Conservation (phyloP, 169 alveolate species). For the Plasmodium berghei region DNA sequence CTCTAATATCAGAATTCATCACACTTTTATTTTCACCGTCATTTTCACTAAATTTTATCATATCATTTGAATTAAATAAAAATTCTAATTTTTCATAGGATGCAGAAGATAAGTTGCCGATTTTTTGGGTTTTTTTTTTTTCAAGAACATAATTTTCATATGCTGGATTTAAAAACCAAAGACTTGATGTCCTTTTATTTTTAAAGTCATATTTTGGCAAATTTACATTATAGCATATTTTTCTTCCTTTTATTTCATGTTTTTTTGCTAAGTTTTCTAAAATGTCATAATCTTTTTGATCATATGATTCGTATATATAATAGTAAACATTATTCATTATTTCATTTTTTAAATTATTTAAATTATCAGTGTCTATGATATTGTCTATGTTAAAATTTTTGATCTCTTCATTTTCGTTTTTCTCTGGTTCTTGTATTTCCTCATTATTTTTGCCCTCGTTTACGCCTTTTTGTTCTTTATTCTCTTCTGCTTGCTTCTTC, state of each 20-base stretch:
- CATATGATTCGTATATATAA: slow-evolving; percentile 75
- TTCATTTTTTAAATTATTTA: slow-evolving; percentile 50
- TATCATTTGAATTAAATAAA: slow-evolving; percentile 36
- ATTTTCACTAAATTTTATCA: background rate
- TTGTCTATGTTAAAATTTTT: slow-evolving; percentile 22
- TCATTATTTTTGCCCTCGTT: background rate
- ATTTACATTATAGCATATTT: slow-evolving; percentile 34
- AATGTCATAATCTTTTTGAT: slow-evolving; percentile 58
- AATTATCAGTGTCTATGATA: slow-evolving; percentile 30
- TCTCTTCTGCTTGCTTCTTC: slow-evolving; percentile 1
- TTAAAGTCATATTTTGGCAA: slow-evolving; percentile 50
- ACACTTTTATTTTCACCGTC: slow-evolving; percentile 46
- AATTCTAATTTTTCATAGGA: slow-evolving; percentile 34
- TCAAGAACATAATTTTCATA: slow-evolving; percentile 71
- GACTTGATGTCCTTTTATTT: slow-evolving; percentile 56
- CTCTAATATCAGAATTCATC: slow-evolving; percentile 52
- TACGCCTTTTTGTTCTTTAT: slow-evolving; percentile 3
- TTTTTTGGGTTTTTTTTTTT: slow-evolving; percentile 28
- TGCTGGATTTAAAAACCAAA: slow-evolving; percentile 66
- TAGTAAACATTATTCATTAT: slow-evolving; percentile 61
- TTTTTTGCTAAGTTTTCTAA: slow-evolving; percentile 59
- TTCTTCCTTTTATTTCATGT: slow-evolving; percentile 67
- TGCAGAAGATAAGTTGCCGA: background rate
- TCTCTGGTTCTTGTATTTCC: background rate
- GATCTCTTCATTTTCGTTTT: background rate